A percentile compares a stretch with the other conserved stretches of the same genome.
Evolutionary conservation across 2,329 filamentous ascomycete species (phyloP).

Genomic region (Aschersonia sp.): DNA sequence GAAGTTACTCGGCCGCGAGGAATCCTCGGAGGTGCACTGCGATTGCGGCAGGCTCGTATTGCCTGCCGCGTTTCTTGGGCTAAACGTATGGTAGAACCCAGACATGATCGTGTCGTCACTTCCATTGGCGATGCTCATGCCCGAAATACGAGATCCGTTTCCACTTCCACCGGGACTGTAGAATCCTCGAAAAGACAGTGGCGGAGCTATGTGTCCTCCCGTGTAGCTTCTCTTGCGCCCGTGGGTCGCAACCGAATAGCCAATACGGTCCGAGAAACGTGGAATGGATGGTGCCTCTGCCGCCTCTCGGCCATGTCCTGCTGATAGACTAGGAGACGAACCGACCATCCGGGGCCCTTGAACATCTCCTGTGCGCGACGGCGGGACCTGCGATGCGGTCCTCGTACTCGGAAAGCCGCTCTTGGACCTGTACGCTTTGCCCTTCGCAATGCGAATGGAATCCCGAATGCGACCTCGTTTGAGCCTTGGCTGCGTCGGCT

Average conservation of each 20-base stretch:
- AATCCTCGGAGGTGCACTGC: slow-evolving; percentile 40
- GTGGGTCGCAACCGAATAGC: slow-evolving; percentile 35
- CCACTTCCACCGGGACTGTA: slow-evolving; percentile 35
- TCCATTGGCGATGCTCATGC: slow-evolving; percentile 42
- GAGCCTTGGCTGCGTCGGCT: slow-evolving; percentile 30
- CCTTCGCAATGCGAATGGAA: slow-evolving; percentile 80
- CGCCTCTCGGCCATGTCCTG: slow-evolving; percentile 34
- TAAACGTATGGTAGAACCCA: slow-evolving; percentile 43
- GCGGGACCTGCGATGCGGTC: slow-evolving; percentile 20
- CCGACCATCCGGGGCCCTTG: slow-evolving; percentile 23
- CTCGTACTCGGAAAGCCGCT: slow-evolving; percentile 38
- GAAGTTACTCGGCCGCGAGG: slow-evolving; percentile 44
- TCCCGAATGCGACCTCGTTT: slow-evolving; percentile 56
- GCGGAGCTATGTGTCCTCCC: slow-evolving; percentile 55
- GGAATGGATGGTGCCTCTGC: slow-evolving; percentile 61
- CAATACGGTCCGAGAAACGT: slow-evolving; percentile 47
- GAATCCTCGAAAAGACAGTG: slow-evolving; percentile 66
- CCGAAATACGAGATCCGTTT: slow-evolving; percentile 28
- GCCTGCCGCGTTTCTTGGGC: slow-evolving; percentile 28
- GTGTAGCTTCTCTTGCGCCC: slow-evolving; percentile 84
- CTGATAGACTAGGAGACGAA: slow-evolving; percentile 20
- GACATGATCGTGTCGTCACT: slow-evolving; percentile 45
- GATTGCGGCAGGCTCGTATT: slow-evolving; percentile 29
- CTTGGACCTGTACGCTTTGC: slow-evolving; percentile 36
- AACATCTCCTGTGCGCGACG: slow-evolving; percentile 21